Evolutionary conservation across 2,329 filamentous ascomycete species (phyloP).

Genomic region (Microsporum audouinii): DNA sequence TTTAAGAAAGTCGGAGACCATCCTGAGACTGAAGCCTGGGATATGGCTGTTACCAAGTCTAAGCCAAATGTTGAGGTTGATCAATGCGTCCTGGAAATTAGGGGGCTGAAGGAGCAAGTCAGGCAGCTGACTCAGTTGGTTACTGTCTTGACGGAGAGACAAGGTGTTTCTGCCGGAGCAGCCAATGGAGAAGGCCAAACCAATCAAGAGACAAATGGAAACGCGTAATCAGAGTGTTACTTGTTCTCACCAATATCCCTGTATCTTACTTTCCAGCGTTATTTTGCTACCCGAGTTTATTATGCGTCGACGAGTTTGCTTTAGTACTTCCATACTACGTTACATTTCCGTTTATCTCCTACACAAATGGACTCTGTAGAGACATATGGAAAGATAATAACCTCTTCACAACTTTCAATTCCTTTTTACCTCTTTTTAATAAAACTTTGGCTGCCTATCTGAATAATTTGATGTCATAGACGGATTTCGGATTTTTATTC

Average conservation of each 20-base stretch:
- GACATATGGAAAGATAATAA: not conserved
- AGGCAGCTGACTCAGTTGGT: conserved; percentile 54
- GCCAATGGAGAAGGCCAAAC: not conserved
- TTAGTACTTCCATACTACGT: not conserved
- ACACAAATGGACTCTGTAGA: not conserved
- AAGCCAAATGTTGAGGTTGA: conserved; percentile 76
- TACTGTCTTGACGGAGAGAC: conserved; percentile 41
- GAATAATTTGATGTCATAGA: too few species aligned
- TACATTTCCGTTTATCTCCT: not conserved
- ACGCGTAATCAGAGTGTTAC: not conserved
- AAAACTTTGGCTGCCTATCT: too few species aligned
- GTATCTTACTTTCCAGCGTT: not conserved
- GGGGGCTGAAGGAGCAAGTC: conserved; percentile 39
- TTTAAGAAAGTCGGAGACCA: conserved; percentile 37
- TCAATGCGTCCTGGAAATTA: conserved; percentile 55
- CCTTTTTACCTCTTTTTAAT: too few species aligned
- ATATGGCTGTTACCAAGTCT: conserved; percentile 61
- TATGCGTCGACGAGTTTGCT: not conserved
- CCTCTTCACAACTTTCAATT: not conserved
- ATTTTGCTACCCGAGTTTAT: not conserved
- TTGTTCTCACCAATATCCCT: not conserved
- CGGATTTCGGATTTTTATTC: too few species aligned
- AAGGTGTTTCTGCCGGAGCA: not conserved
- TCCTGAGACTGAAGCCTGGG: conserved; percentile 72
- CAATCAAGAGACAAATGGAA: not conserved